A percentile compares a stretch with the other conserved stretches of the same genome.
Evolutionary conservation across 768 basidiomycete species (phyloP).

Genomic region (Pulveroboletus sp.): DNA sequence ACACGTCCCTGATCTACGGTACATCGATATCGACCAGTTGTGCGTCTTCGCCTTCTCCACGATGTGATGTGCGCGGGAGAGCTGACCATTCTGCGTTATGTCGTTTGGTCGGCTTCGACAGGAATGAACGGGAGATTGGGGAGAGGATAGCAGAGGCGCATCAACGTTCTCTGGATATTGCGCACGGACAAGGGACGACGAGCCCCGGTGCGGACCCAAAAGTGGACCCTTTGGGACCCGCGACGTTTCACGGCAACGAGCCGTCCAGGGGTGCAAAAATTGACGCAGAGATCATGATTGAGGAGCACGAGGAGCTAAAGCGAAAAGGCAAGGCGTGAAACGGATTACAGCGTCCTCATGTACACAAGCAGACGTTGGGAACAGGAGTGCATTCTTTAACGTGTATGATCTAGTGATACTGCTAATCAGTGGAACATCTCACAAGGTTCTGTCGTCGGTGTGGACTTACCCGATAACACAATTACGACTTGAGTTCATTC

Average conservation of each 20-base stretch:
- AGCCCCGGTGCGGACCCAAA: constrained; percentile 30
- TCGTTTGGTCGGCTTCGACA: constrained; percentile 9
- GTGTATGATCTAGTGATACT: not conserved
- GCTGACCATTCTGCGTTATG: not conserved
- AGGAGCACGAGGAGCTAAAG: constrained; percentile 45
- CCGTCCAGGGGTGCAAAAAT: constrained; percentile 54
- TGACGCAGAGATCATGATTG: constrained; percentile 51
- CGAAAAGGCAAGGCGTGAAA: constrained; percentile 38
- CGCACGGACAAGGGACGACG: constrained; percentile 25
- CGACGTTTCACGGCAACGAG: constrained; percentile 49
- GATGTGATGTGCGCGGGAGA: not conserved
- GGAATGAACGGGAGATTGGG: constrained; percentile 42
- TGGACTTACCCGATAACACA: not conserved
- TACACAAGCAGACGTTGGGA: not conserved
- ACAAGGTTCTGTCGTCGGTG: not conserved
- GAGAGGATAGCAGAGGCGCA: constrained; percentile 35
- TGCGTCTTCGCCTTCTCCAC: not conserved
- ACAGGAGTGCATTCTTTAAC: not conserved
- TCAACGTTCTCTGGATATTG: constrained; percentile 24
- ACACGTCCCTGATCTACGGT: constrained; percentile 32
- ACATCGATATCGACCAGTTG: constrained; percentile 34
- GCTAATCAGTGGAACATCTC: not conserved
- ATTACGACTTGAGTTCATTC: constrained; percentile 11
- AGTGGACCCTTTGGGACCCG: constrained; percentile 45
- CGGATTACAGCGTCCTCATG: not conserved